A percentile compares a stretch with the other conserved stretches of the same genome.
These are phyloP conservation scores for Kluyveromyces marxianus DNA, from an alignment of 1,139 yeast genomes.

Conservation along the genomic window DNA sequence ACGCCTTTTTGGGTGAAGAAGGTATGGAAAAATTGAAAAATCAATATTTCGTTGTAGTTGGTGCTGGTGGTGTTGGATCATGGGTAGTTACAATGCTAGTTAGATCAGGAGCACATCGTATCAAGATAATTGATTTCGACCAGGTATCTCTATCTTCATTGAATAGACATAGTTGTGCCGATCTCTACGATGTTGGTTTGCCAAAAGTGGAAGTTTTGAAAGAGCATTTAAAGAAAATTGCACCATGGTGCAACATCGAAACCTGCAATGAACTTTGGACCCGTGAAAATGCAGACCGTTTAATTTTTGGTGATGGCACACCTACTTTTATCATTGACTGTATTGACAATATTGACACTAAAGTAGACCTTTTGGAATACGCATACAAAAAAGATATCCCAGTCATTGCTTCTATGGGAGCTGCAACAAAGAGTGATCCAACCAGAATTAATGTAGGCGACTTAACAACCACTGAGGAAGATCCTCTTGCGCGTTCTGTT, in stretches of 20 bases:
- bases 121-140: slow-evolving; percentile 85
- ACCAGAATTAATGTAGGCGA: slow-evolving; percentile 76
- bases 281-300: slow-evolving; percentile 50
- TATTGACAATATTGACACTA: slow-evolving; percentile 91
- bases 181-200: slow-evolving; percentile 78
- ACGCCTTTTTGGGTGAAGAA: slow-evolving; percentile 80
- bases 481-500: slow-evolving; percentile 83
- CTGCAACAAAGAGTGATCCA: slow-evolving; percentile 87
- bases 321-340: slow-evolving; percentile 85
- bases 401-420: slow-evolving; percentile 89
- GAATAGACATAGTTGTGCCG: slow-evolving; percentile 92
- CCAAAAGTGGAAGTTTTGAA: slow-evolving; percentile 78
- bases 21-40: slow-evolving; percentile 71
- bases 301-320: slow-evolving; percentile 41
- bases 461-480: slow-evolving; percentile 77
- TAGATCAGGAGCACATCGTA: slow-evolving; percentile 75
- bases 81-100: slow-evolving; percentile 92
- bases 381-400: slow-evolving; percentile 53
- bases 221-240: slow-evolving; percentile 54
- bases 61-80: slow-evolving; percentile 98
- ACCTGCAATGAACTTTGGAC: slow-evolving; percentile 74
- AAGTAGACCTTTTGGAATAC: slow-evolving; percentile 76
- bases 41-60: slow-evolving; percentile 83
- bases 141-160: slow-evolving; percentile 88
- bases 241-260: slow-evolving; percentile 88